Conservation (phyloP, 495 filamentous ascomycete genomes). For the Thermothielavioides terrestris region DNA sequence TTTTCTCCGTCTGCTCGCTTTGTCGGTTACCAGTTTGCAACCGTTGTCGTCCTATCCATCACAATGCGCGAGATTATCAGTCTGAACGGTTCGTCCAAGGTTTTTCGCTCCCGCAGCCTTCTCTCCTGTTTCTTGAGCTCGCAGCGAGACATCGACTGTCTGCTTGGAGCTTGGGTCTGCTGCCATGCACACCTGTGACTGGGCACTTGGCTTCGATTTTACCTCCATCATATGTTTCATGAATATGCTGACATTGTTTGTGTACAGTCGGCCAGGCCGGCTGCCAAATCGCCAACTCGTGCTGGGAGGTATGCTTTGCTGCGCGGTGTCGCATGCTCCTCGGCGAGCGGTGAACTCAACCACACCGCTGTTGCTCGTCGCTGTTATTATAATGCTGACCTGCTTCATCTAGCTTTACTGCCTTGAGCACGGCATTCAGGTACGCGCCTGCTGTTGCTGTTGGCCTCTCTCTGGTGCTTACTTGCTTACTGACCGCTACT, state of each 20-base stretch:
- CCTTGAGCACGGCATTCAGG: constrained; percentile 99
- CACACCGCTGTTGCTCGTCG: background rate
- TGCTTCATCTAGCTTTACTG: constrained; percentile 87
- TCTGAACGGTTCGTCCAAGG: constrained; percentile 81
- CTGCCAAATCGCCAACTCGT: constrained; percentile 99
- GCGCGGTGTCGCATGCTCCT: background rate
- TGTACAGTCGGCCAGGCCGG: constrained; percentile 93
- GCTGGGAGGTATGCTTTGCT: constrained; percentile 85
- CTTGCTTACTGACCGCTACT: constrained; percentile 31
- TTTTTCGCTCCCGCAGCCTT: background rate
- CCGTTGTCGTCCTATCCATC: constrained; percentile 22
- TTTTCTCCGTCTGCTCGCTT: constrained; percentile 8
- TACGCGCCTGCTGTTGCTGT: constrained; percentile 42
- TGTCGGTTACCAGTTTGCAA: constrained; percentile 17
- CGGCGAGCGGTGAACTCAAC: background rate
- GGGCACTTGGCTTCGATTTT: background rate
- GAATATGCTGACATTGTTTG: constrained; percentile 35
- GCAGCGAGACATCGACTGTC: no score
- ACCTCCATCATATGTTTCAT: no score
- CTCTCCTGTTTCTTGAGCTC: constrained; percentile 27
- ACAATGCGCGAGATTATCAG: constrained; percentile 99
- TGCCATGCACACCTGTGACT: background rate
- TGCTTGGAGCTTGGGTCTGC: constrained; percentile 5
- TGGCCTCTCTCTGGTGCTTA: background rate
- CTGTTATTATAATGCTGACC: constrained; percentile 12